Conservation (phyloP, 345 rosid species). For the Eucalyptus marginata region DNA sequence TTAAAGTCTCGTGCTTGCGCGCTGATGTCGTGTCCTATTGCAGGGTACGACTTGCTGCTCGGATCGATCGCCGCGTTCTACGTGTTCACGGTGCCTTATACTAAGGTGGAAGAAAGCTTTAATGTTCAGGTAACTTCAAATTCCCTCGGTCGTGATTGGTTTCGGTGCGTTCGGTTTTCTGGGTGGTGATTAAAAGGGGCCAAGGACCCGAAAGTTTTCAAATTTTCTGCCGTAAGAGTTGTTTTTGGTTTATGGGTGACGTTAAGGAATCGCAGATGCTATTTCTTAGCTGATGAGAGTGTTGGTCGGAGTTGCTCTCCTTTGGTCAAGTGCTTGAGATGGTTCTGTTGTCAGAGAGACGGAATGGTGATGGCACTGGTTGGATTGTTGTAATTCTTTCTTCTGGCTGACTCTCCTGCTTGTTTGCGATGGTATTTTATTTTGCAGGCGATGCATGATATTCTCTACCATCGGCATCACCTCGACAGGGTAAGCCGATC, state of each 20-base stretch:
- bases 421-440: background rate
- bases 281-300: background rate
- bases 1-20: background rate
- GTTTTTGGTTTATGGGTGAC: background rate
- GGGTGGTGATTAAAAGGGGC: background rate
- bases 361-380: background rate
- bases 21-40: background rate
- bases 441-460: conserved; percentile 83
- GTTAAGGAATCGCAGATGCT: background rate
- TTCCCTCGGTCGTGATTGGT: background rate
- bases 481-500: conserved; percentile 47
- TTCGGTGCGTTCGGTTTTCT: background rate
- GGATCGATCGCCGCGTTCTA: conserved; percentile 77
- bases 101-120: conserved; percentile 99
- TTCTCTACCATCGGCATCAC: conserved; percentile 62
- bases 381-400: background rate
- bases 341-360: background rate
- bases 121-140: conserved; percentile 53
- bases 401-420: background rate
- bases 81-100: conserved; percentile 63
- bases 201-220: background rate
- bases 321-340: background rate
- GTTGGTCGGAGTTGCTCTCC: background rate
- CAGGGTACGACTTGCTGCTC: conserved; percentile 74
- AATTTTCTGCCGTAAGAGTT: background rate